Base-by-base conservation (phyloP, 2,329 filamentous ascomycete species). In the Dactylellina parvicollis region DNA sequence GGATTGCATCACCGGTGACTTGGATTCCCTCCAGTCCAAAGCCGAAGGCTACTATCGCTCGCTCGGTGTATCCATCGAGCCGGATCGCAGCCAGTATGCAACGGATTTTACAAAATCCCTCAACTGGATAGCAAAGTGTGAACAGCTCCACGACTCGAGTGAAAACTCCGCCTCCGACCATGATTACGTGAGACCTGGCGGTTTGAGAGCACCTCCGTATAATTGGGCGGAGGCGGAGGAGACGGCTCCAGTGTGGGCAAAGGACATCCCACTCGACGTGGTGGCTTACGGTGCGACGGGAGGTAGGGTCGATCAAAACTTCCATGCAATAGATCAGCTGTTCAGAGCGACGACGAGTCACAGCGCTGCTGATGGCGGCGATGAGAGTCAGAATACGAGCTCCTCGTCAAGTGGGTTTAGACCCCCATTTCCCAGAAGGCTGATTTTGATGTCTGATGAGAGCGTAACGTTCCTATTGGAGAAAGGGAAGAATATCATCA, bases 61-160 rank as follows among this genome's bases (percentile, higher is more conserved):
- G 20, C 83, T 85, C 57, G 80, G 83, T 26, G 85, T 92, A 1
- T 79, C 84, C 10, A 84, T 98, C 59, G 84, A 92, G 75, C 83
- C 88, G 77, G 88, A 94, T 75, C 80, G 84, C n/a, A 91, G 96
- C 79, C 92, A 98, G 80, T 87, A 96, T 77, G 90, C 89, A 18
- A 96, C 95, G 26, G 95, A 99, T 80, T 96, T 98, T 77, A 89
- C 86, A 77, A 99, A 99, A 83, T 91, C 88, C 77, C 86, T 90
- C 76, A 84, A 81, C 76, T 89, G 85, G 81, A 85, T 88, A 75
- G 4, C 46, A 8, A 59, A 60, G 24, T 59, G 60, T 22, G 67
- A 65, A 18, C 20, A 42, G 26, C 85, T 85, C 50, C 77, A 72
- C 24, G 56, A 75, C 55, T 40, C 44, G 12, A 22, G 16, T 18